phyloP scores from a whole-genome alignment of 192 early-diverging fungal species.

The Coemansia sp. region DNA sequence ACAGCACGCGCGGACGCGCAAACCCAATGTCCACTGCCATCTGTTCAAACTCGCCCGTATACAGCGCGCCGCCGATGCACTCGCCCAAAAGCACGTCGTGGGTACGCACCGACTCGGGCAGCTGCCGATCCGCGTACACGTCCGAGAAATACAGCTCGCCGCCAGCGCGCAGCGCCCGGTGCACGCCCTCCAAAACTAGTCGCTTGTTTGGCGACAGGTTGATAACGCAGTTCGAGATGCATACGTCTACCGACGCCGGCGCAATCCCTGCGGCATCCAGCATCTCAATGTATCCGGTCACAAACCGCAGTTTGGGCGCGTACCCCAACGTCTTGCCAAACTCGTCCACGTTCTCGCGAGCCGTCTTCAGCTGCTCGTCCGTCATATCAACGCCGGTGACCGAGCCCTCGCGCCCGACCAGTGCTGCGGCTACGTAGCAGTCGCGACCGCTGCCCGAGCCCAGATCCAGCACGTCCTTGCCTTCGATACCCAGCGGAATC shows the following conservation, averaged over 20 bases:
- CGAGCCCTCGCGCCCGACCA: conserved; percentile 40
- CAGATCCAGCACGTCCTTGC: conserved; percentile 43
- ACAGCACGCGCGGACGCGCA: conserved; percentile 8
- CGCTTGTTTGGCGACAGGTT: conserved; percentile 52
- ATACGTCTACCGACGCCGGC: conserved; percentile 33
- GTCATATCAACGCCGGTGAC: conserved; percentile 53
- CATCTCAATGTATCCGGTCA: conserved; percentile 47
- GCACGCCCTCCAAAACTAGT: conserved; percentile 38
- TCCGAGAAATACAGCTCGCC: conserved; percentile 49
- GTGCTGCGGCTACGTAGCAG: conserved; percentile 49
- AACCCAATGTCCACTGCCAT: conserved; percentile 32
- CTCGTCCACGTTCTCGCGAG: conserved; percentile 19
- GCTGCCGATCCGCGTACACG: conserved; percentile 41
- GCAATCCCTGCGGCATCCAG: conserved; percentile 20
- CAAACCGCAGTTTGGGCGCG: conserved; percentile 36
- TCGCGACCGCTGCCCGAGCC: conserved; percentile 50
- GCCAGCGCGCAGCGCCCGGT: conserved; percentile 22
- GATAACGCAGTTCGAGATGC: conserved; percentile 48
- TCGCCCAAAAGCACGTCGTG: conserved; percentile 37
- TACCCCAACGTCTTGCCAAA: conserved; percentile 35
- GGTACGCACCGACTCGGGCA: conserved; percentile 26
- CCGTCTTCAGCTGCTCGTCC: conserved; percentile 46
- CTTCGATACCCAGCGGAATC: conserved; percentile 44
- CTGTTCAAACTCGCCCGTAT: conserved; percentile 39
- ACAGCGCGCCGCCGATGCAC: conserved; percentile 37